Base-by-base conservation (phyloP, 1,284 basidiomycete species). In the Calocybe gambosa region DNA sequence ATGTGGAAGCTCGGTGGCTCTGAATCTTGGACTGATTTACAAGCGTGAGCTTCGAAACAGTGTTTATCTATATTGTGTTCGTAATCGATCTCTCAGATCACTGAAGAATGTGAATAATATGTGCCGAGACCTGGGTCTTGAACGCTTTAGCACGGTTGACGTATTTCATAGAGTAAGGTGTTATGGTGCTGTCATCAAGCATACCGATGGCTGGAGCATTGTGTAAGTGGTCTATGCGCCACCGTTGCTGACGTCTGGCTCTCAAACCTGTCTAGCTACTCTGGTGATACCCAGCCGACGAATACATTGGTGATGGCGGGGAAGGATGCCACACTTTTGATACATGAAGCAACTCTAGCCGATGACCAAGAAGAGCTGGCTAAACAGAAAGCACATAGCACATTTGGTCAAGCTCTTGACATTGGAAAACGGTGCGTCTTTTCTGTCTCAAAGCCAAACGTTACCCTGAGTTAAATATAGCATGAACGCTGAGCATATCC, bases 341-440 rank as follows among this genome's bases (percentile, higher is more conserved):
- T 98, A 37, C 94, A 98, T 61, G 94, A 98, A 64, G 91, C 94
- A 0, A 93, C 93, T 2, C 84, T 97, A 74, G 84, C 80, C 2
- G 85, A 93, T 53, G 81, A 82, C 47, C 73, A 89, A 55, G 77
- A 74, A 37, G 80, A 84, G 34, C 67, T 89, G 64, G 94, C 94
- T 0, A 61, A 61, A 1, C 65, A 67, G 36, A 97, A 96, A 67
- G 85, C 85, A 0, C 94, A 97, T 63, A 91, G 87, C 53, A 98
- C 93, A 0, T 80, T 93, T 51, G 82, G 89, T 0, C 88, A 96
- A 61, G 94, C 94, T 0, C 77, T 96, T 34, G 75, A 80, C 13
- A 74, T 93, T 20, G 93, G 84, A 1, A 71, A 67, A 57, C 70
- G 72, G 89, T 87, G 78, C 63, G 9, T 33, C 7, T 45, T 20